Base-by-base conservation (phyloP, 305 asterid species). In the Fraxinus sp. region DNA sequence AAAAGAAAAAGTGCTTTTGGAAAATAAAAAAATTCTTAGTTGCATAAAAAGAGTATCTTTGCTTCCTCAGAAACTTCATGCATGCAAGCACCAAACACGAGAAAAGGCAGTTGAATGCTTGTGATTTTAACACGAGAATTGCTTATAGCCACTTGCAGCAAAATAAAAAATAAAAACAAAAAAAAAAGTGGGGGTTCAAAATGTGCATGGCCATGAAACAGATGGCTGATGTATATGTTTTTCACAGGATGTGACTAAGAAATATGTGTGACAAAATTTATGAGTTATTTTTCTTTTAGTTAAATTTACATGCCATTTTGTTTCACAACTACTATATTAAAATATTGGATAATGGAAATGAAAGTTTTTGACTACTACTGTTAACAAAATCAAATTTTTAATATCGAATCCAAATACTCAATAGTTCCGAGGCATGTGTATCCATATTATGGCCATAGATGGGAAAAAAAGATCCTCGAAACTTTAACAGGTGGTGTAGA, bases 91-190 rank as follows among this genome's bases (percentile, higher is more conserved):
- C n/a, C 9, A 1, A 66, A 13, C 3, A 13, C 0, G 16, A 18
- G 43, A 76, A 76, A 28, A 39, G 39, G 6, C 9, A 22, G 2
- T 1, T 55, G 52, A 43, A 26, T 59, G 80, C 55, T 76, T 43
- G 81, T 81, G 86, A 83, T 52, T 43, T 26, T 52, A 39, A 39
- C 66, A 7, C 20, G 81, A 41, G 71, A 82, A 71, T 41, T 81
- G 49, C 59, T 46, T 43, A 14, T 20, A 74, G 77, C 88, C 85
- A 85, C 85, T 43, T n/a, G 57, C 70, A 79, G 14, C 79, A 5
- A 26, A 26, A 10, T 16, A 46, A 2, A 46, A 46, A 46, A 3
- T 16, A 46, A 2, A 46, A 46, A 46, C 3, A 11, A 46, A 62
- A 11, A 70, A 46, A 68, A 37, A 59, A 52, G 16, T 0, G 79